Conservation (phyloP, 306 rosid species). For the Comarum palustre region DNA sequence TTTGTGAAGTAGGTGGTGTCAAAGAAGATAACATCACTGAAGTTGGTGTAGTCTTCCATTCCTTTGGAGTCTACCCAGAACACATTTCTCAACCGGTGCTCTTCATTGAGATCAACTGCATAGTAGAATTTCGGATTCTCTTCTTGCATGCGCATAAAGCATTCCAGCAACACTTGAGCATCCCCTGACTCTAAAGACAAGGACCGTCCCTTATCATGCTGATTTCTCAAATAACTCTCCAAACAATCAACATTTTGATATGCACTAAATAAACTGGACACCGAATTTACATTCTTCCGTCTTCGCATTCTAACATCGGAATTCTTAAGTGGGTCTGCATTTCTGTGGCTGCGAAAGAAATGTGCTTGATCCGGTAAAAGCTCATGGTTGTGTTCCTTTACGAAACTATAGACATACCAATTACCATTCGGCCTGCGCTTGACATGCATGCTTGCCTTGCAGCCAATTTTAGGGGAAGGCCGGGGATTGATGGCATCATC, state of each 20-base stretch:
- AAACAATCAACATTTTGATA: constrained; percentile 30
- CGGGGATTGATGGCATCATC: constrained; percentile 34
- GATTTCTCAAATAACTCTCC: constrained; percentile 27
- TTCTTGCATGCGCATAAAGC: constrained; percentile 27
- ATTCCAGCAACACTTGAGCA: constrained; percentile 26
- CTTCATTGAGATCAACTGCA: constrained; percentile 32
- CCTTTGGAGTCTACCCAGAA: constrained; percentile 34
- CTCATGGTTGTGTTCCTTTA: constrained; percentile 33
- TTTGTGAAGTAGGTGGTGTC: constrained; percentile 30
- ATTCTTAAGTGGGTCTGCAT: constrained; percentile 16
- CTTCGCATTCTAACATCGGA: constrained; percentile 24
- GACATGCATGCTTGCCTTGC: constrained; percentile 36
- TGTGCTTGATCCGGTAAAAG: constrained; percentile 31
- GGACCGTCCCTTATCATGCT: constrained; percentile 26
- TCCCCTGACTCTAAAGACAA: constrained; percentile 29
- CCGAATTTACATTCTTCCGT: constrained; percentile 22
- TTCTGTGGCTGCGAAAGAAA: constrained; percentile 30
- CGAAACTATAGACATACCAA: constrained; percentile 24
- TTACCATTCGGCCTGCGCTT: constrained; percentile 27
- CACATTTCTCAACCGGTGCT: constrained; percentile 30
- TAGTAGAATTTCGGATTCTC: constrained; percentile 31
- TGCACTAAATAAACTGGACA: constrained; percentile 23
- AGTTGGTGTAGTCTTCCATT: constrained; percentile 29
- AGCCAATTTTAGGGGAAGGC: constrained; percentile 30
- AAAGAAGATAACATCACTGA: constrained; percentile 24